A percentile compares a stretch with the other conserved stretches of the same genome.
These are phyloP conservation scores for Citrus cavaleriei DNA, from an alignment of 345 rosid genomes.

Conservation along the genomic window DNA sequence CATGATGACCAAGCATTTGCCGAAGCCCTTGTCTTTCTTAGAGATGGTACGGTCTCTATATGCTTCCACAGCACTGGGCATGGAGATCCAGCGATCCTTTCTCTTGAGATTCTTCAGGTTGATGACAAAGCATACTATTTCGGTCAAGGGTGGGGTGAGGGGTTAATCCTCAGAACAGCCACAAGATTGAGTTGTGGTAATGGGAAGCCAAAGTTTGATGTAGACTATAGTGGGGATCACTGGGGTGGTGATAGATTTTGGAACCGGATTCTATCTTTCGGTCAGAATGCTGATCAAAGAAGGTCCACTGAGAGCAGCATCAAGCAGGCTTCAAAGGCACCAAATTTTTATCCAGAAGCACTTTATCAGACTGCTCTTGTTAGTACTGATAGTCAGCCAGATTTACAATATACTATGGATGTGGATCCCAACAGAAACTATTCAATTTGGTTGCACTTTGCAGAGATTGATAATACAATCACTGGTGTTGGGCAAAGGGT, in stretches of 20 bases:
- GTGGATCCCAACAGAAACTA: constrained; percentile 92
- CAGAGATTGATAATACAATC: constrained; percentile 78
- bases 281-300: constrained; percentile 48
- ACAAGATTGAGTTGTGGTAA: constrained; percentile 78
- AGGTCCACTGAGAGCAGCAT: constrained; percentile 65
- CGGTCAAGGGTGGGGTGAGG: constrained; percentile 56
- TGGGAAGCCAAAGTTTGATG: constrained; percentile 62
- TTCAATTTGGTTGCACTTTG: constrained; percentile 91
- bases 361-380: constrained; percentile 79
- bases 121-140: constrained; percentile 71
- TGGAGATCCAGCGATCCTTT: constrained; percentile 87
- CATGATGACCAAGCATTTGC: constrained; percentile 77
- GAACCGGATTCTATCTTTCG: constrained; percentile 58
- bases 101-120: constrained; percentile 87
- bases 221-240: constrained; percentile 67
- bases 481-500: constrained; percentile 66
- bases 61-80: constrained; percentile 98
- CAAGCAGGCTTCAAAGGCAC: constrained; percentile 57
- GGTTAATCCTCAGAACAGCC: constrained; percentile 64
- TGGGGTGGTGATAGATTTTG: constrained; percentile 99
- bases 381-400: constrained; percentile 63
- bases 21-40: constrained; percentile 74
- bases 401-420: constrained; percentile 65
- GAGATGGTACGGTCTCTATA: constrained; percentile 59
- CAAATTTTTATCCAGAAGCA: constrained; percentile 86